These are phyloP conservation scores for Hortiboletus campestris DNA, from an alignment of 768 basidiomycete species.

Conservation along the genomic window DNA sequence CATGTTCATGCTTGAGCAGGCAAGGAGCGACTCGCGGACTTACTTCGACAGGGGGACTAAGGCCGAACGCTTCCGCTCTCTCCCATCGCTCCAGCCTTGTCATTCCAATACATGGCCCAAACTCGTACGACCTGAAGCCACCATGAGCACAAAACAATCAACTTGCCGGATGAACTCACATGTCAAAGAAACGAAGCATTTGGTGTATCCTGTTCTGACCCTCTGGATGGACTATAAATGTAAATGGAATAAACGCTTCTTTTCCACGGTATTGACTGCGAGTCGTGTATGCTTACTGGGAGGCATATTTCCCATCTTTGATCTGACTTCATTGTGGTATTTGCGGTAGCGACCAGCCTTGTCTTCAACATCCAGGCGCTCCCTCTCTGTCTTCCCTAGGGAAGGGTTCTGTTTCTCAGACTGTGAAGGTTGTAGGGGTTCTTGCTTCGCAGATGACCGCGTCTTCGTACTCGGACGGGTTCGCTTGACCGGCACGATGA, in stretches of 20 bases:
- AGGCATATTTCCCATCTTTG: constrained; percentile 53
- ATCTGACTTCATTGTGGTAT: constrained; percentile 44
- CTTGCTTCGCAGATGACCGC: constrained; percentile 3
- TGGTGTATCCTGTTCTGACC: constrained; percentile 62
- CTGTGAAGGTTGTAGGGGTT: neutral
- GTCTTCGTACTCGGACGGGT: constrained; percentile 27
- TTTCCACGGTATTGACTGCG: neutral
- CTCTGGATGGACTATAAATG: constrained; percentile 58
- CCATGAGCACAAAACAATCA: constrained; percentile 1
- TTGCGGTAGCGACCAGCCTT: constrained; percentile 53
- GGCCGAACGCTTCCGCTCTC: constrained; percentile 71
- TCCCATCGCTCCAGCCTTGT: constrained; percentile 88
- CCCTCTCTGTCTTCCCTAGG: constrained; percentile 15
- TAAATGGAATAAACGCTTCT: neutral
- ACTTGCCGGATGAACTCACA: constrained; percentile 41
- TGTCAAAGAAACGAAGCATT: constrained; percentile 77
- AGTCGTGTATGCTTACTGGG: constrained; percentile 51
- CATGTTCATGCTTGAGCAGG: neutral
- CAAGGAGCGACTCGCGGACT: constrained; percentile 12
- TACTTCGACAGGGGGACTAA: constrained; percentile 80
- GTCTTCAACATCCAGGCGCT: constrained; percentile 41
- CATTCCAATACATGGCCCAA: constrained; percentile 77
- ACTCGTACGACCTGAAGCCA: constrained; percentile 64
- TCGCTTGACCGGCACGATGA: constrained; percentile 19
- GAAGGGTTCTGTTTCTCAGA: constrained; percentile 3